Evolutionary conservation across 495 filamentous ascomycete genomes (phyloP), one percentile per base, ranked within the genome.

Genomic region (Hypoxylon intermedium): DNA sequence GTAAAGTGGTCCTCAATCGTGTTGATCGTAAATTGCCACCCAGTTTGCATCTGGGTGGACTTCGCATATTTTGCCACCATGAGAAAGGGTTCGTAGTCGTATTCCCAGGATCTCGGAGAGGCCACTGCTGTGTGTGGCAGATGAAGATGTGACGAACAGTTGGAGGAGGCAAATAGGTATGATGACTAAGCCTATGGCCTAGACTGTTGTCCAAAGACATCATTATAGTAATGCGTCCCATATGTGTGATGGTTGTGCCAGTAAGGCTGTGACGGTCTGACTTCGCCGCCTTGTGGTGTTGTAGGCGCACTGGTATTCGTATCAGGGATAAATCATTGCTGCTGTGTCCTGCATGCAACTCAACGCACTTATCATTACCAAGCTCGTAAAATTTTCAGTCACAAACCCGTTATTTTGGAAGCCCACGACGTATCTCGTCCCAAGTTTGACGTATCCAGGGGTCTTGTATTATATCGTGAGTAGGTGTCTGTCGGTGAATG

Each of bases 361-460:
- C 38, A 50, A 24, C 36, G 24, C 24, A 37, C 38, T 48, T 13
- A 23, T 49, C 42, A 51, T 57, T 34, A 41, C 56, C 46, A 57
- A 60, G 13, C n/a, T 53, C 28, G 52, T 34, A 46, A 57, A 33
- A 38, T 49, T 49, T 31, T 48, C 40, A 37, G 36, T 26, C 41
- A 23, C 21, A 59, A 65, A 53, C 23, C 50, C 34, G 40, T 42
- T 19, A 42, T 42, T 56, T 26, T 38, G n/a, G 47, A 48, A 33
- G 43, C 62, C 53, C 41, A 47, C 45, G 33, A 43, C 47, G 9
- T 48, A 53, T 26, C 43, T 40, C 23, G 42, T 43, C 23, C 5
- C 23, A 13, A 7, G 23, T 48, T 24, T 51, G 51, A 42, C 40
- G 20, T 65, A 65, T 65, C 62, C 62, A 65, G 62, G 56, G 56